phyloP scores from a whole-genome alignment of 2,329 filamentous ascomycete genomes.

The Aureobasidium sp. region DNA sequence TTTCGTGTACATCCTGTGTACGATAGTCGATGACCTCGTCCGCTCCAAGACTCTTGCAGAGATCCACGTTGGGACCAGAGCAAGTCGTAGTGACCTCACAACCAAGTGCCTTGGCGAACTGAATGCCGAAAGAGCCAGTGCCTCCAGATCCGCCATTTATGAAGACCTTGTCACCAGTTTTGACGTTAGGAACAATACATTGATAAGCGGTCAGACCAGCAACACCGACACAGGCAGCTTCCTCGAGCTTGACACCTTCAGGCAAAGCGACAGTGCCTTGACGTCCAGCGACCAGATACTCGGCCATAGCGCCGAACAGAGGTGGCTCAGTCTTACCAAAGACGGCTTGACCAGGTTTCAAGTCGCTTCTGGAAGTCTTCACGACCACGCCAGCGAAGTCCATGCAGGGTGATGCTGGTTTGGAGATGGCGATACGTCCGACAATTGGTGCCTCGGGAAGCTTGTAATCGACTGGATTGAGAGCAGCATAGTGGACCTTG shows the following conservation, averaged over 20 bases:
- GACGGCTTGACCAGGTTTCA: constrained; percentile 34
- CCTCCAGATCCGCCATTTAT: constrained; percentile 61
- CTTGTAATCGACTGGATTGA: constrained; percentile 49
- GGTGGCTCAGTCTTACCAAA: constrained; percentile 32
- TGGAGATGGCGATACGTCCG: constrained; percentile 30
- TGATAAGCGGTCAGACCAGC: constrained; percentile 37
- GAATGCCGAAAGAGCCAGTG: constrained; percentile 53
- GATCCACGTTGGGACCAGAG: constrained; percentile 49
- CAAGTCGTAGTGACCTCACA: constrained; percentile 55
- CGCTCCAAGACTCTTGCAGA: constrained; percentile 54
- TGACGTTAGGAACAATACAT: constrained; percentile 32
- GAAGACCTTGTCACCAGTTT: constrained; percentile 47
- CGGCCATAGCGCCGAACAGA: constrained; percentile 32
- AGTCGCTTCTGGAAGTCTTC: constrained; percentile 24
- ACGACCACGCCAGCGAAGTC: constrained; percentile 49
- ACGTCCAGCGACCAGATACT: constrained; percentile 29
- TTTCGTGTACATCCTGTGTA: constrained; percentile 40
- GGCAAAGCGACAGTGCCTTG: constrained; percentile 26
- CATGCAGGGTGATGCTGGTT: constrained; percentile 41
- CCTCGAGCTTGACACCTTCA: constrained; percentile 29
- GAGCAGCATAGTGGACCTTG: constrained; percentile 36
- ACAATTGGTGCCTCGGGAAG: constrained; percentile 37
- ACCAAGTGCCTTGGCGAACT: constrained; percentile 56
- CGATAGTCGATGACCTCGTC: constrained; percentile 59
- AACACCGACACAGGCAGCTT: constrained; percentile 33